Evolutionary conservation across 257 asterid genomes (phyloP).

Genomic region (Przewalskia tangutica): DNA sequence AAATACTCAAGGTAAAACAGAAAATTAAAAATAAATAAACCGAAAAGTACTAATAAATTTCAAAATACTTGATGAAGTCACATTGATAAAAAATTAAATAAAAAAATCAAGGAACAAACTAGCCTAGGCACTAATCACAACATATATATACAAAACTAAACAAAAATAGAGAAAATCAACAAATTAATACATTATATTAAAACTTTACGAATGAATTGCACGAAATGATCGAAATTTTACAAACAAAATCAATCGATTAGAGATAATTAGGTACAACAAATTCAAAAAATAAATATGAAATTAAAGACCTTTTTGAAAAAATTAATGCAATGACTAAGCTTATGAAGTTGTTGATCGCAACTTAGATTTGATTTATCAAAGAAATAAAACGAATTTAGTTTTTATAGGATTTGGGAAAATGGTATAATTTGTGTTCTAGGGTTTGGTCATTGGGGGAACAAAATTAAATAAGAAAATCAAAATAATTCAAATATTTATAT

Average conservation of each 20-base stretch:
- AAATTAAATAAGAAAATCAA: background rate
- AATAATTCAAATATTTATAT: slow-evolving; percentile 1
- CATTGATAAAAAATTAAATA: background rate
- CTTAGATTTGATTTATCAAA: background rate
- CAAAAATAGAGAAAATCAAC: background rate
- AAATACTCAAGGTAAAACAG: background rate
- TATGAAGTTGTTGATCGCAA: slow-evolving; percentile 6
- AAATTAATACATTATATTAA: background rate
- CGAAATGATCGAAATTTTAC: background rate
- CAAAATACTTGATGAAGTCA: background rate
- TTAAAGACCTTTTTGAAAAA: slow-evolving; percentile 8
- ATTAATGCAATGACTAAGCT: slow-evolving; percentile 8
- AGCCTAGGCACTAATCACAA: background rate
- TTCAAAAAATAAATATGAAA: background rate
- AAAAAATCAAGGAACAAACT: slow-evolving; percentile 1
- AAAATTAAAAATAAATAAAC: background rate
- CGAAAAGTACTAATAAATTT: background rate
- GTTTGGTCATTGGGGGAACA: slow-evolving; percentile 11
- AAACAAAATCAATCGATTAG: background rate
- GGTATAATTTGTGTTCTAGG: slow-evolving; percentile 9
- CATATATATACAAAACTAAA: background rate
- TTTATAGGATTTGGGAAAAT: background rate
- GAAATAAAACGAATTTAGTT: background rate
- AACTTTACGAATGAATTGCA: background rate
- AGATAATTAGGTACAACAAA: background rate